Conservation (phyloP, 495 filamentous ascomycete genomes). For the Neurospora sp. region DNA sequence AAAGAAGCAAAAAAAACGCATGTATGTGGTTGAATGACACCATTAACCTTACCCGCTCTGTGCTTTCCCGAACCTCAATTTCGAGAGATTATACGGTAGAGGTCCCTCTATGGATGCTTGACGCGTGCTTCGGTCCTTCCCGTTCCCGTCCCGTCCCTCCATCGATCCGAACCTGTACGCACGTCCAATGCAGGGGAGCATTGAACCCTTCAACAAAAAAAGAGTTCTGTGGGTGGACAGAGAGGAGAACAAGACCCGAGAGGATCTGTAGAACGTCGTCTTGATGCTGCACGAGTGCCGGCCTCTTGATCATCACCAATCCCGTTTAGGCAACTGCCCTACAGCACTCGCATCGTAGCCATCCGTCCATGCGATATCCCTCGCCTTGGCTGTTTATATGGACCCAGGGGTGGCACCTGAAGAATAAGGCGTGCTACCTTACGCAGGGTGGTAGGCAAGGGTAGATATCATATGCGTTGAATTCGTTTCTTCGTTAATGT, state of each 20-base stretch:
- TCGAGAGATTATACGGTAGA: too few species aligned
- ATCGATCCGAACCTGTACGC: not conserved
- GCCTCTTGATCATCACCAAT: not conserved
- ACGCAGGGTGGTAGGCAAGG: not conserved
- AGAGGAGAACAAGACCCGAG: not conserved
- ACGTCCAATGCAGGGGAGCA: not conserved
- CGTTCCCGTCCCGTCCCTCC: not conserved
- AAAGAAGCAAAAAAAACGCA: too few species aligned
- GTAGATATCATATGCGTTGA: not conserved
- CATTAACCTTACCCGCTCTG: too few species aligned
- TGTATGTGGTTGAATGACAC: too few species aligned
- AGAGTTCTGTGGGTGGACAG: not conserved
- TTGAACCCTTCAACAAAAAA: not conserved
- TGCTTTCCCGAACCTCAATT: too few species aligned
- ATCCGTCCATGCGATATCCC: not conserved
- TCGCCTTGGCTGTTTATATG: not conserved
- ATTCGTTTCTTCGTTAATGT: not conserved
- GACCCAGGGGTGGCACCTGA: not conserved
- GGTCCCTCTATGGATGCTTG: too few species aligned
- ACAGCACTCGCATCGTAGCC: not conserved
- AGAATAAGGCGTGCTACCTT: not conserved
- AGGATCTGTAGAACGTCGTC: not conserved
- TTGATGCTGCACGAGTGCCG: not conserved
- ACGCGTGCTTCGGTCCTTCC: not conserved
- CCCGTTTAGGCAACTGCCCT: not conserved